phyloP scores from a whole-genome alignment of 1,284 basidiomycete species.

The Cryptococcus amylolentus region DNA sequence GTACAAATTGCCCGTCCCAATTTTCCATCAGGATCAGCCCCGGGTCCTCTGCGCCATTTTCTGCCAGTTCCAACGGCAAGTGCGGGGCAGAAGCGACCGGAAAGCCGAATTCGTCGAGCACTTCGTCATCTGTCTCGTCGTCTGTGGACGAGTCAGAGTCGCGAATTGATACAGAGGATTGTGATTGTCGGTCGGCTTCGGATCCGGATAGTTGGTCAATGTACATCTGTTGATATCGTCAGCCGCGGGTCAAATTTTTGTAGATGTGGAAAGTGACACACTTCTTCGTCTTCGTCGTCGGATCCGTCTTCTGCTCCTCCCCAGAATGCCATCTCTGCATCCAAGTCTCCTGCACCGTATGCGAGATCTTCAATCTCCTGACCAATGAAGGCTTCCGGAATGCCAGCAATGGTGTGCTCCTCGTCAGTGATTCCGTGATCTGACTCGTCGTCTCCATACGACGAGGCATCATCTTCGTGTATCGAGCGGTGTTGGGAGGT shows the following conservation, averaged over 20 bases:
- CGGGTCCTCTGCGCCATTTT: conserved; percentile 9
- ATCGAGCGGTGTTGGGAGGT: conserved; percentile 4
- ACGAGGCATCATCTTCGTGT: conserved; percentile 37
- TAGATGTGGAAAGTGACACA: conserved; percentile 5
- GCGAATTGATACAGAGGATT: conserved; percentile 37
- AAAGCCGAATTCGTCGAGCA: conserved; percentile 45
- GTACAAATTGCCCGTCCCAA: conserved; percentile 46
- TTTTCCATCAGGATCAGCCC: conserved; percentile 47
- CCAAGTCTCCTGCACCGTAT: conserved; percentile 39
- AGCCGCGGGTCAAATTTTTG: background rate
- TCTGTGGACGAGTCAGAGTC: conserved; percentile 31
- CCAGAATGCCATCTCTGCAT: conserved; percentile 12
- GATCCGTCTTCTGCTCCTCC: conserved; percentile 6
- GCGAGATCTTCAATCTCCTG: conserved; percentile 47
- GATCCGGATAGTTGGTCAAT: conserved; percentile 44
- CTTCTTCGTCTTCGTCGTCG: conserved; percentile 40
- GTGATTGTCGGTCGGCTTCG: conserved; percentile 40
- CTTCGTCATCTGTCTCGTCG: conserved; percentile 31
- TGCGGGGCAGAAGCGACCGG: conserved; percentile 21
- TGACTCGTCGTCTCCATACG: conserved; percentile 44
- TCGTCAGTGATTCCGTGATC: conserved; percentile 36
- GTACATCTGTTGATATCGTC: conserved; percentile 20
- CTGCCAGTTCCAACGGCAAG: conserved; percentile 9
- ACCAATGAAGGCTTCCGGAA: conserved; percentile 41
- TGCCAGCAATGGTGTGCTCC: conserved; percentile 22